phyloP scores from a whole-genome alignment of 2,329 filamentous ascomycete species.

The Arthrobotrys iridis region DNA sequence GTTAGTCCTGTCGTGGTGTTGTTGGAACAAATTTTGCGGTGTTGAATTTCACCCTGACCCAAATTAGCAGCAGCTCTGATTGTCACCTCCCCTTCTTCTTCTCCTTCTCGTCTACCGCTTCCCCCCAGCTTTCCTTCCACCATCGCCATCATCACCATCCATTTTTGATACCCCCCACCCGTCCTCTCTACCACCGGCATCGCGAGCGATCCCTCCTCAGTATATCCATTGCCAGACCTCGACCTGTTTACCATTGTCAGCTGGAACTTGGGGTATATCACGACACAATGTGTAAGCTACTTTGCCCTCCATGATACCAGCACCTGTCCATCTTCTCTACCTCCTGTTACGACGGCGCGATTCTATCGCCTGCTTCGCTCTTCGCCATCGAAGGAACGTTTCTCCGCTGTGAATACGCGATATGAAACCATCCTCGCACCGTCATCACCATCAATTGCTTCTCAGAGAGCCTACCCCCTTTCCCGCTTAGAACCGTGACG shows the following conservation, averaged over 20 bases:
- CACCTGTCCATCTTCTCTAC: slow-evolving; percentile 7
- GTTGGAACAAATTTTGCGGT: slow-evolving; percentile 24
- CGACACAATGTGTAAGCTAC: slow-evolving; percentile 52
- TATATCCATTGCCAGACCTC: slow-evolving; percentile 13
- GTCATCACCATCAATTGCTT: slow-evolving; percentile 15
- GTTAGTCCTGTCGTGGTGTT: slow-evolving; percentile 7
- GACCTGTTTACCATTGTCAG: slow-evolving; percentile 16
- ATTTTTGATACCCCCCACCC: slow-evolving; percentile 21
- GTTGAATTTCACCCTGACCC: slow-evolving; percentile 50
- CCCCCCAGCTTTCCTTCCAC: slow-evolving; percentile 20
- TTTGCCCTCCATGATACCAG: slow-evolving; percentile 4
- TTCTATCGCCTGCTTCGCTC: slow-evolving; percentile 33
- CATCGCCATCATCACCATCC: slow-evolving; percentile 35
- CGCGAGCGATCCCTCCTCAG: slow-evolving; percentile 34
- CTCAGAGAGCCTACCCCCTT: not conserved
- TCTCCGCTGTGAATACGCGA: slow-evolving; percentile 35
- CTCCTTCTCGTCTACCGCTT: slow-evolving; percentile 30
- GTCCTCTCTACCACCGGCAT: slow-evolving; percentile 25
- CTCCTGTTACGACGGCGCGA: slow-evolving; percentile 25
- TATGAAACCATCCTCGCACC: not conserved
- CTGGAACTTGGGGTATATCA: slow-evolving; percentile 42
- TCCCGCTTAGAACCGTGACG: slow-evolving; percentile 25
- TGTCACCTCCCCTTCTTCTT: slow-evolving; percentile 8
- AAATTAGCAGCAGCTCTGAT: slow-evolving; percentile 39
- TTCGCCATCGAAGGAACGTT: slow-evolving; percentile 5